These are phyloP conservation scores for Penicillium sp. DNA, from an alignment of 2,329 filamentous ascomycete species.

Conservation along the genomic window DNA sequence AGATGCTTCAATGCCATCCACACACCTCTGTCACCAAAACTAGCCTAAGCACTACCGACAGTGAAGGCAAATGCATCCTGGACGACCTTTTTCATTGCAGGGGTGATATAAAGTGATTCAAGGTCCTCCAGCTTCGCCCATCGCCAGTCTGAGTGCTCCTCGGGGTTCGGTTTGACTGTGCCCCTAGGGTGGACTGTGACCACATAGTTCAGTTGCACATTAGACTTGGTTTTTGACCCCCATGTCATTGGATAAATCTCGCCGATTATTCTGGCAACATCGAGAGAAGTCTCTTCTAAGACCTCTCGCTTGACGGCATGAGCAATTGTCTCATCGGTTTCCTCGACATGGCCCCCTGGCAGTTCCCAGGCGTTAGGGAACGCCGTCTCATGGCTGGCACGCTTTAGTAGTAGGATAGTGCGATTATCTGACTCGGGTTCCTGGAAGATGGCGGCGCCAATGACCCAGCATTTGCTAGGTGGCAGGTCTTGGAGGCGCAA, in stretches of 20 bases:
- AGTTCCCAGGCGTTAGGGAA: conserved; percentile 1
- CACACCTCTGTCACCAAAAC: too few species aligned
- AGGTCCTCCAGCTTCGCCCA: background rate
- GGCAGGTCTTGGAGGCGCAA: background rate
- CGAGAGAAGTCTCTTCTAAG: background rate
- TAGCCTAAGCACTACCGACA: too few species aligned
- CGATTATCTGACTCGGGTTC: background rate
- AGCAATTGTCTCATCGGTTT: background rate
- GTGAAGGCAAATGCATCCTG: background rate
- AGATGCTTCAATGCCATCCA: too few species aligned
- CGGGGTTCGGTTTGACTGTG: background rate
- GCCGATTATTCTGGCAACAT: background rate
- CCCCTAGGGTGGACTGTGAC: background rate
- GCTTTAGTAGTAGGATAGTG: background rate
- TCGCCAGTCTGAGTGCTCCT: background rate
- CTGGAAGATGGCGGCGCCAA: background rate
- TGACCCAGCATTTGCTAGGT: background rate
- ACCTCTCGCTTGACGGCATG: background rate
- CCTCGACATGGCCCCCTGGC: background rate
- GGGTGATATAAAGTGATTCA: background rate
- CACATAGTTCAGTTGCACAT: conserved; percentile 1
- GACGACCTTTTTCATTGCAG: background rate
- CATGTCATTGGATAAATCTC: background rate
- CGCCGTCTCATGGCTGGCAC: background rate
- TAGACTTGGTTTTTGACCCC: background rate